Evolutionary conservation across 2,329 filamentous ascomycete species (phyloP).

Genomic region (Orbilia javanica): DNA sequence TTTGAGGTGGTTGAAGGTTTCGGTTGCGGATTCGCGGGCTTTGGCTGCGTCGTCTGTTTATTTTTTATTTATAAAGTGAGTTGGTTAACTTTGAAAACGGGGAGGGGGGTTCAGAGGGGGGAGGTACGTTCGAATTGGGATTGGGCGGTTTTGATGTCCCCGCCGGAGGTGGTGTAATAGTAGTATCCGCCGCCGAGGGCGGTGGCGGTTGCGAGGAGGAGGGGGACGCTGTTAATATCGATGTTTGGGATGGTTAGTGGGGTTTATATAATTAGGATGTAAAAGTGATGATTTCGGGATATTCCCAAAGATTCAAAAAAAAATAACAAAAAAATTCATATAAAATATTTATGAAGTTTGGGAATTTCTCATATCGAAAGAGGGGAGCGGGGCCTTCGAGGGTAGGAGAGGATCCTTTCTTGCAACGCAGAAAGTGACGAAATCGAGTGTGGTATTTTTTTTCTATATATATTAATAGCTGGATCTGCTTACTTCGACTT

Average conservation of each 20-base stretch:
- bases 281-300: background rate
- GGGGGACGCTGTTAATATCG: constrained; percentile 44
- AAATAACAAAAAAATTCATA: background rate
- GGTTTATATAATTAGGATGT: background rate
- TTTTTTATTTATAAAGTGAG: background rate
- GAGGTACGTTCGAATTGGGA: constrained; percentile 43
- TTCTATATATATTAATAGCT: too few species aligned
- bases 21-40: constrained; percentile 47
- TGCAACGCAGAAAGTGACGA: constrained; percentile 3
- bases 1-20: constrained; percentile 44
- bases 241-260: background rate
- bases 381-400: too few species aligned
- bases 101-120: background rate
- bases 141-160: constrained; percentile 32
- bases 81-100: background rate
- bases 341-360: background rate
- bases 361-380: too few species aligned
- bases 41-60: constrained; percentile 40
- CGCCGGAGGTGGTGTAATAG: constrained; percentile 50
- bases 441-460: constrained; percentile 36
- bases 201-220: constrained; percentile 35
- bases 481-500: constrained; percentile 41
- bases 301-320: background rate
- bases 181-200: constrained; percentile 54
- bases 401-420: background rate